Percentiles rank a stretch among this genome's conserved stretches.
Conservation (phyloP, 176 grass and related monocot species). For the Aegilops sharonensis region DNA sequence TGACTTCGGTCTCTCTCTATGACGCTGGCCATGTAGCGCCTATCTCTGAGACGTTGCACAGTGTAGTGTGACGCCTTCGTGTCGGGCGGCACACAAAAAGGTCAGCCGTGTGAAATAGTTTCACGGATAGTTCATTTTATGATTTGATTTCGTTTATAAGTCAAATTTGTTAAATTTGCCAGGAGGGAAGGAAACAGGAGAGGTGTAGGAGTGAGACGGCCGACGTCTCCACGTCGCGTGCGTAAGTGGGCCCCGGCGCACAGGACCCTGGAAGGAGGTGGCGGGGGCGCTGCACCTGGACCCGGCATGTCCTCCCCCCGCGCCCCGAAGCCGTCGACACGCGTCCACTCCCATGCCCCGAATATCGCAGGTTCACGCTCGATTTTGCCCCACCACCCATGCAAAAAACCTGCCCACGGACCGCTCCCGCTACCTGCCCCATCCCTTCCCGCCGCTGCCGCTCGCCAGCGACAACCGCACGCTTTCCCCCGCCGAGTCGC, state of each 20-base stretch:
- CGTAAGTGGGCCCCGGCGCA: not conserved
- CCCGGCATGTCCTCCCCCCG: not conserved
- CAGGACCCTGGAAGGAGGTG: not conserved
- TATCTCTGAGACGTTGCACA: too few relatives aligned
- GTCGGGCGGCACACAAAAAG: too few relatives aligned
- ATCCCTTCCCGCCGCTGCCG: not conserved
- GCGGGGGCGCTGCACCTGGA: slow-evolving; percentile 36
- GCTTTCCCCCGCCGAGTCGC: too few relatives aligned
- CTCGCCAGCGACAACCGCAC: not conserved
- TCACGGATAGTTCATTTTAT: too few relatives aligned
- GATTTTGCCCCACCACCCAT: not conserved
- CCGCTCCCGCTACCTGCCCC: not conserved
- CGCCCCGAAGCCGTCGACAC: slow-evolving; percentile 26
- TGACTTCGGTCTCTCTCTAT: too few relatives aligned
- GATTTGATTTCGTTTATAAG: too few relatives aligned
- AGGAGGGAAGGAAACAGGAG: not conserved
- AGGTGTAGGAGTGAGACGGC: not conserved
- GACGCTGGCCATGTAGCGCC: too few relatives aligned
- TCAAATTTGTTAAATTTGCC: too few relatives aligned
- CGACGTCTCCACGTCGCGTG: slow-evolving; percentile 13
- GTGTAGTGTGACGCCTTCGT: too few relatives aligned
- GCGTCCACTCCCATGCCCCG: slow-evolving; percentile 26
- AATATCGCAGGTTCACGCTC: not conserved
- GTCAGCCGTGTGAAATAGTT: too few relatives aligned
- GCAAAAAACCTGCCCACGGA: not conserved